Evolutionary conservation across 225 moss, liverwort and hornwort genomes (phyloP).

Genomic region (Marchantia polymorpha): DNA sequence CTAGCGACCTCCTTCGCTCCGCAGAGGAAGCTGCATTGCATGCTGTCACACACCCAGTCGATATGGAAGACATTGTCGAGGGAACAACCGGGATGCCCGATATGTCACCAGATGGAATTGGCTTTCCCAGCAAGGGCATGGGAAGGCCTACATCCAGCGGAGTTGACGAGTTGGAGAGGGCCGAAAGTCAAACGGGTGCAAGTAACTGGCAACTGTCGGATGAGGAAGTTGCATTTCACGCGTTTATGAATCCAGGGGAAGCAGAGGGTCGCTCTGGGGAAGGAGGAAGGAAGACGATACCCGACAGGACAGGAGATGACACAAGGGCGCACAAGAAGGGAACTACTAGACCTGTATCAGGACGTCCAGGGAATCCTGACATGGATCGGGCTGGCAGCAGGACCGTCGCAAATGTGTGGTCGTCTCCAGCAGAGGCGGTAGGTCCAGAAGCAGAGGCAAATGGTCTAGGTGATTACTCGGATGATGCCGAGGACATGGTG

Average conservation of each 20-base stretch:
- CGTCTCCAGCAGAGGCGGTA: slow-evolving; percentile 29
- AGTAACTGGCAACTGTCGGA: not conserved
- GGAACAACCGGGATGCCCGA: not conserved
- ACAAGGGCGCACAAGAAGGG: slow-evolving; percentile 35
- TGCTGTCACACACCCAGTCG: not conserved
- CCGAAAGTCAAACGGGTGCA: not conserved
- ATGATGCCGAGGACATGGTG: slow-evolving; percentile 31
- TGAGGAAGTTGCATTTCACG: slow-evolving; percentile 14
- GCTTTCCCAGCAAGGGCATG: not conserved
- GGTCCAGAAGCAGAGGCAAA: slow-evolving; percentile 36
- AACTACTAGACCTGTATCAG: slow-evolving; percentile 8
- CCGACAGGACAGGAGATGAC: slow-evolving; percentile 27
- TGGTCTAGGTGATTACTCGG: slow-evolving; percentile 11
- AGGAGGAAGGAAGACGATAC: slow-evolving; percentile 37
- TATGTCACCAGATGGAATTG: not conserved
- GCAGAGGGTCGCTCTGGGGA: slow-evolving; percentile 36
- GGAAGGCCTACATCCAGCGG: not conserved
- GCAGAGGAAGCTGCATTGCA: slow-evolving; percentile 7
- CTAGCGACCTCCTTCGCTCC: slow-evolving; percentile 2
- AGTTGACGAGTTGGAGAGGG: not conserved
- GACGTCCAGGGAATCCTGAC: slow-evolving; percentile 14
- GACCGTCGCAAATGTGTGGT: slow-evolving; percentile 24
- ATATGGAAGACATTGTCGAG: not conserved
- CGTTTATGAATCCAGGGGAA: slow-evolving; percentile 8
- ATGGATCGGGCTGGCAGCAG: slow-evolving; percentile 23